Evolutionary conservation across 306 rosid species (phyloP).

Genomic region (Psophocarpus tetragonolobus): DNA sequence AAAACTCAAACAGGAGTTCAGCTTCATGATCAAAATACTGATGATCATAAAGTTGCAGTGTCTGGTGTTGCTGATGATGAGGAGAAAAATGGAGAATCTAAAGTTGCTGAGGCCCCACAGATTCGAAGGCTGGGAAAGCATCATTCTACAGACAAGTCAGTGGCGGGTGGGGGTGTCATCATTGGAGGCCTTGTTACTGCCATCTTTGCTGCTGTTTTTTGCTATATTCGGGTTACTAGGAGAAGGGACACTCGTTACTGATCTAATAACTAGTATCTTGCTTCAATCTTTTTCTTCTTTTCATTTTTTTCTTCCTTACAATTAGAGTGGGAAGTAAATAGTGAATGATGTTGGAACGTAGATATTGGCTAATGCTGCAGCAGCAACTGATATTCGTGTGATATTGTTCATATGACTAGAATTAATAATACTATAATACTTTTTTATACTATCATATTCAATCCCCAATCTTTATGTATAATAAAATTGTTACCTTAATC

Average conservation of each 20-base stretch:
- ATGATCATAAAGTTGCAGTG: slow-evolving; percentile 22
- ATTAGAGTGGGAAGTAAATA: not conserved
- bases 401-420: not conserved
- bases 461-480: not conserved
- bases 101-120: slow-evolving; percentile 63
- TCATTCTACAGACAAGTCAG: slow-evolving; percentile 59
- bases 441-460: not conserved
- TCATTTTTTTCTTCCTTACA: not conserved
- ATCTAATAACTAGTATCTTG: not conserved
- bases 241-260: slow-evolving; percentile 42
- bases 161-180: slow-evolving; percentile 93
- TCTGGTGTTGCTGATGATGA: slow-evolving; percentile 29
- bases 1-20: slow-evolving; percentile 25
- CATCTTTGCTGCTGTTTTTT: slow-evolving; percentile 77
- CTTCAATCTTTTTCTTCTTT: not conserved
- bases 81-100: slow-evolving; percentile 21
- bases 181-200: slow-evolving; percentile 86
- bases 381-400: not conserved
- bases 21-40: slow-evolving; percentile 11
- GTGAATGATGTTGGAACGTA: not conserved
- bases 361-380: not conserved
- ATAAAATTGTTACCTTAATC: not conserved
- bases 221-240: slow-evolving; percentile 82
- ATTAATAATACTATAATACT: not conserved
- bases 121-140: slow-evolving; percentile 64